Base-by-base conservation (phyloP, 2,329 filamentous ascomycete species). In the Aspergillus pseudoviridinutans region DNA sequence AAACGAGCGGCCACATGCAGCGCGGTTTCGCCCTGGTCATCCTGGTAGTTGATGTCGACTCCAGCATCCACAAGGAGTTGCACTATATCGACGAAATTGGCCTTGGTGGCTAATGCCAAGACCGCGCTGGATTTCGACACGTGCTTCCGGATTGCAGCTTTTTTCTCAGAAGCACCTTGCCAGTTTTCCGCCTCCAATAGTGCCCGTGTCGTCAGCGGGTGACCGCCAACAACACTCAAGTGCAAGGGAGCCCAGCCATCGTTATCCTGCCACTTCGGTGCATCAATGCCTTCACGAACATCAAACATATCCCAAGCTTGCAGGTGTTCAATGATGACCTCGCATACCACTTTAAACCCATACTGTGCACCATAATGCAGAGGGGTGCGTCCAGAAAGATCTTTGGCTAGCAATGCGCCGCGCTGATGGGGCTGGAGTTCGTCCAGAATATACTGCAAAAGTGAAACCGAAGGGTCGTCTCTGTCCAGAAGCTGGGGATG, bases 301-400 rank as follows among this genome's bases (percentile, higher is more conserved):
- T 96, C 84, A 68, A 96, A 96, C 66, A 95, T 87, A 17, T 84
- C 84, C 93, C 93, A 97, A 25, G 87, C 83, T 70, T 93, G 90
- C 87, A 99, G 92, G 67, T 89, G 88, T 61, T 88, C 86, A 78
- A 97, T 92, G 64, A 97, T 84, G 25, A 92, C 82, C 69, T 96
- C 84, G 69, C 91, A 96, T 9, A 97, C 87, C n/a, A 91, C 85
- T 3, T 94, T 90, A 66, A 97, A 92, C 2, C 94, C 94, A 70
- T 95, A 96, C 71, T 97, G 92, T 0, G 94, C 93, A 2, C 92
- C 92, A 70, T 97, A 97, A 72, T 97, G 93, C 10, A 97, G 80
- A 1, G 93, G 92, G 14, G 93, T 82, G 4, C 93, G 88, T 2
- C 91, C 92, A 59, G 93, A 89, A 0, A 86, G 82, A 74, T 97